These are phyloP conservation scores for Suhomyces maxii DNA, from an alignment of 1,139 yeast species.

Conservation along the genomic window DNA sequence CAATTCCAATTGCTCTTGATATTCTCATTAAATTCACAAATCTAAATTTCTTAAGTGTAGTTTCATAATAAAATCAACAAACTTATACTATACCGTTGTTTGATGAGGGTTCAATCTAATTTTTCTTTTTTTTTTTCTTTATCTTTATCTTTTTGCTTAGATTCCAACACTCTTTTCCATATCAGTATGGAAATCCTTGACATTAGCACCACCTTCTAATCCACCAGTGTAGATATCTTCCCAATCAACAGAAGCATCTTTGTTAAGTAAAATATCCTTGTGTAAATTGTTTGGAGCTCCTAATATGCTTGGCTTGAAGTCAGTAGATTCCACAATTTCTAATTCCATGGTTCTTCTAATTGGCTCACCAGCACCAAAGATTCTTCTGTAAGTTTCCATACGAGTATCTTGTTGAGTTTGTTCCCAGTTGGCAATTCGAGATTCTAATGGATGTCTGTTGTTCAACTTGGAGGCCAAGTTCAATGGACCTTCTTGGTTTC, in stretches of 20 bases:
- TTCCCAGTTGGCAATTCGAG: slow-evolving; percentile 78
- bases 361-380: slow-evolving; percentile 93
- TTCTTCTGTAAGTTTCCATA: slow-evolving; percentile 75
- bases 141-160: slow-evolving; percentile 15
- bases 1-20: no score
- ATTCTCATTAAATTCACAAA: no score
- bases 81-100: no score
- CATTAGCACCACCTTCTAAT: slow-evolving; percentile 40
- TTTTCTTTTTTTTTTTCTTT: background rate
- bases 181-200: slow-evolving; percentile 64
- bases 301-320: slow-evolving; percentile 63
- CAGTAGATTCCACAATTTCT: slow-evolving; percentile 69
- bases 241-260: slow-evolving; percentile 82
- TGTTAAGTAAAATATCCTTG: slow-evolving; percentile 74
- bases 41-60: no score
- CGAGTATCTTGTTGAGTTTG: slow-evolving; percentile 67
- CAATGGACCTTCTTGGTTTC: slow-evolving; percentile 59
- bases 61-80: no score
- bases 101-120: no score
- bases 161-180: slow-evolving; percentile 65
- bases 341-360: slow-evolving; percentile 87
- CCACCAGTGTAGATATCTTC: slow-evolving; percentile 79
- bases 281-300: slow-evolving; percentile 62
- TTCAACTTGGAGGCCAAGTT: slow-evolving; percentile 68
- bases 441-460: slow-evolving; percentile 85